Base-by-base conservation (phyloP, 495 filamentous ascomycete species). In the Poronia punctata region DNA sequence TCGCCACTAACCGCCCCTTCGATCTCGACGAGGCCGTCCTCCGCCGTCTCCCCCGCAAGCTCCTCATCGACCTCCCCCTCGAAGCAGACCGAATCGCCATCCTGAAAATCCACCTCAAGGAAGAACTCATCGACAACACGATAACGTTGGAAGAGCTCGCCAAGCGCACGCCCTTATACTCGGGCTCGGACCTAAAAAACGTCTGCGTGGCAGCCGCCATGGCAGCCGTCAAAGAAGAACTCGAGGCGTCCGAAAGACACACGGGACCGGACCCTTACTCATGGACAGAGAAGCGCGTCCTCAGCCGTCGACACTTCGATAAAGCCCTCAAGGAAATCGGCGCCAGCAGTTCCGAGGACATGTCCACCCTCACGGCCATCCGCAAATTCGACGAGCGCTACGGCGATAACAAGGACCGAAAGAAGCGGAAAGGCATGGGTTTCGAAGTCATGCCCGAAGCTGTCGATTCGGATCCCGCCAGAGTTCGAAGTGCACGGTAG, bases 321-420 rank as follows among this genome's bases (percentile, higher is more conserved):
- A 86, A 80, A 47, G 92, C 86, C 11, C 68, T 96, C 61, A 72
- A 81, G 50, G 89, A 96, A 61, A 94, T 98, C 54, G 83, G 79
- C 43, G 90, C 93, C 0, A 94, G 86, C 47, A 89, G 95, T 43
- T 88, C 80, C 45, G 92, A 96, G 60, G 92, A 98, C 49, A 98
- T 96, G 92, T 72, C 81, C 24, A 84, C 75, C 23, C 65, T 98
- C 38, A 72, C 74, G 39, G 86, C 86, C 16, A 95, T 98, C 47
- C 70, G 84, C 37, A 94, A 95, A 66, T 98, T 97, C 60, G 93
- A 98, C 57, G 86, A 93, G 66, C 86, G 89, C 56, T 98, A 85
- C 62, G 92, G 92, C 15, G 89, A 96, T 65, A 76, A 83, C n/a
- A 86, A 80, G 36, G 77, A 80, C 52, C 81, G 79, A 66, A 84